Conservation (phyloP, 768 basidiomycete genomes). For the Suillus tomentosus region DNA sequence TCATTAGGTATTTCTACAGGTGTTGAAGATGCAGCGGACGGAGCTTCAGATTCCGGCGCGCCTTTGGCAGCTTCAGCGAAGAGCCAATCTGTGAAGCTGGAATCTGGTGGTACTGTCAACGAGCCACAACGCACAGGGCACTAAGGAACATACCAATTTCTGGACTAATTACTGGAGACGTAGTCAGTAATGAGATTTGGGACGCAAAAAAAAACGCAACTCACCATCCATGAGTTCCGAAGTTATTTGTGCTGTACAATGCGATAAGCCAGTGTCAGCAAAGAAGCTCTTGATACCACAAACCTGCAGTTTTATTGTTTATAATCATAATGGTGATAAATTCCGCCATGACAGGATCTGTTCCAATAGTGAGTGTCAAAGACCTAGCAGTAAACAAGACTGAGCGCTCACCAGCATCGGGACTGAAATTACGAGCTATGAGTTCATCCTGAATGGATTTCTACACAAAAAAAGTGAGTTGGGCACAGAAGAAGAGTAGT, state of each 20-base stretch:
- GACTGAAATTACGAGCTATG: conserved; percentile 68
- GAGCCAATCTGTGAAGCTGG: conserved; percentile 86
- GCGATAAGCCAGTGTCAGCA: conserved; percentile 16
- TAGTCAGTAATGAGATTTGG: conserved; percentile 20
- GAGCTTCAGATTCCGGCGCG: conserved; percentile 51
- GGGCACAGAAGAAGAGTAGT: conserved; percentile 6
- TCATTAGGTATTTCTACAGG: conserved; percentile 29
- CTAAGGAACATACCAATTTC: conserved; percentile 63
- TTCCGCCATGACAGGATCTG: conserved; percentile 91
- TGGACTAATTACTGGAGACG: conserved; percentile 63
- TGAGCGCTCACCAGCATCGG: conserved; percentile 66
- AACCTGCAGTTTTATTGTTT: conserved; percentile 83
- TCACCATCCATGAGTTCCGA: conserved; percentile 82
- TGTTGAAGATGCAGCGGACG: conserved; percentile 33
- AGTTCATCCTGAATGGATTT: conserved; percentile 83
- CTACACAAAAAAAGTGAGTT: conserved; percentile 38
- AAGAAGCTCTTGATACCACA: conserved; percentile 26
- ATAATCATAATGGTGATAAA: conserved; percentile 96
- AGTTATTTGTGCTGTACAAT: conserved; percentile 74
- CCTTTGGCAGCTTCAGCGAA: conserved; percentile 80
- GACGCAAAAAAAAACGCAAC: conserved; percentile 11
- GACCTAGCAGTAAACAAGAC: conserved; percentile 10
- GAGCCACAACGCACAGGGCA: conserved; percentile 9
- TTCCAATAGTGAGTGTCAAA: conserved; percentile 17
- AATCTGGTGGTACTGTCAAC: conserved; percentile 46